These are phyloP conservation scores for Neurospora tetraspora DNA, from an alignment of 495 filamentous ascomycete genomes.

Conservation along the genomic window DNA sequence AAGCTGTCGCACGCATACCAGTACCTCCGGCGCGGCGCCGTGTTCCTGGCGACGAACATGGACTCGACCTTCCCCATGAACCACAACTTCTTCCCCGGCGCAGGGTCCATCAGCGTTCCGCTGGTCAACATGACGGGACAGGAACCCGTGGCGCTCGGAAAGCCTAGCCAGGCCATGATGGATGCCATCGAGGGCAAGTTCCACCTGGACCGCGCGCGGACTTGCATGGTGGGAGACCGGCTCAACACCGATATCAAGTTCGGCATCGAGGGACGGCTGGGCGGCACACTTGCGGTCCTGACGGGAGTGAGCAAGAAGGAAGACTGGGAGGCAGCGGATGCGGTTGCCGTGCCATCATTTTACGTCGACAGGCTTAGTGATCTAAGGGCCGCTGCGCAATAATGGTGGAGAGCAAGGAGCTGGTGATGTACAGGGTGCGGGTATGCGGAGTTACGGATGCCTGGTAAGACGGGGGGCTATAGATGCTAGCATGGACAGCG, in stretches of 20 bases:
- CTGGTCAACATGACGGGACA: slow-evolving; percentile 62
- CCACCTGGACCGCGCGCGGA: slow-evolving; percentile 65
- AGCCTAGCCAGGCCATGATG: slow-evolving; percentile 98
- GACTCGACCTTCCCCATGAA: slow-evolving; percentile 79
- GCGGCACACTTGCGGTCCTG: slow-evolving; percentile 83
- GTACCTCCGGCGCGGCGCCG: slow-evolving; percentile 73
- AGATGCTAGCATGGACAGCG: background rate
- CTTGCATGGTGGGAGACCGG: slow-evolving; percentile 96
- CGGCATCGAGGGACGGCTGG: slow-evolving; percentile 80
- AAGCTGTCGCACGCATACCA: slow-evolving; percentile 78
- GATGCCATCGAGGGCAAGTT: slow-evolving; percentile 96
- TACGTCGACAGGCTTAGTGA: slow-evolving; percentile 81
- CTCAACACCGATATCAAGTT: slow-evolving; percentile 95
- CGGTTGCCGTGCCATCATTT: slow-evolving; percentile 55
- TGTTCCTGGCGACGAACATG: slow-evolving; percentile 87
- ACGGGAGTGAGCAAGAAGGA: slow-evolving; percentile 80
- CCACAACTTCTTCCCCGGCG: slow-evolving; percentile 78
- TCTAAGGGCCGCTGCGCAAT: slow-evolving; percentile 35
- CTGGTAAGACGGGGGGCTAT: background rate
- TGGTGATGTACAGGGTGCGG: background rate
- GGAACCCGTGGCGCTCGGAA: slow-evolving; percentile 71
- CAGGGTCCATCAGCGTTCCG: slow-evolving; percentile 72
- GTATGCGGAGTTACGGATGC: background rate
- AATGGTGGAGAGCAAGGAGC: background rate
- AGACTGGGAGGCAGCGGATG: slow-evolving; percentile 60